Evolutionary conservation across 192 early-diverging fungal genomes (phyloP).

Genomic region (Backusella australiensis): DNA sequence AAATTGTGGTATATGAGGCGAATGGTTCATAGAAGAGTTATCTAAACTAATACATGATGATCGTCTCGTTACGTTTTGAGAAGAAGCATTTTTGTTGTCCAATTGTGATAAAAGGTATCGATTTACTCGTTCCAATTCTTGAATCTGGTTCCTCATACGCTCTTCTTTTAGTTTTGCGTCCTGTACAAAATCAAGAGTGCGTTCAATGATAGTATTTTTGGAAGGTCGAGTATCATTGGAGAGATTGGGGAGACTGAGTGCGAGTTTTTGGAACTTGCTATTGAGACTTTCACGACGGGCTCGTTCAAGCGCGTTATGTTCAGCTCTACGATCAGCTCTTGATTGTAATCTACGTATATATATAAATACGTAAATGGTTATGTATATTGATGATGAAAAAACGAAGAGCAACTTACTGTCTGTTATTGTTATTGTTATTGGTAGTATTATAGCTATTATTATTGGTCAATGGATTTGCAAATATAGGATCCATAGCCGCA

Average conservation of each 20-base stretch:
- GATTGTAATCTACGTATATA: neutral
- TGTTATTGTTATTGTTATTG: constrained; percentile 1
- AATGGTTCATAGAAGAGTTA: neutral
- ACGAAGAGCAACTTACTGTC: neutral
- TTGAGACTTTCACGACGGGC: constrained; percentile 78
- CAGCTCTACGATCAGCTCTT: constrained; percentile 51
- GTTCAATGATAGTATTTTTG: constrained; percentile 75
- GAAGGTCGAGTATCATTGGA: constrained; percentile 67
- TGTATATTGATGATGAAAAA: neutral
- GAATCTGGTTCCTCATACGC: constrained; percentile 20
- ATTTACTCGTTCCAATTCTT: constrained; percentile 14
- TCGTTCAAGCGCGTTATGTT: constrained; percentile 78
- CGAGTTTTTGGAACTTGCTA: constrained; percentile 76
- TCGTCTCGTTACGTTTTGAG: neutral
- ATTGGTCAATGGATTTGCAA: neutral
- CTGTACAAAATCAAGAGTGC: constrained; percentile 66
- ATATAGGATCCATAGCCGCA: neutral
- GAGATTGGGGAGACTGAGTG: constrained; percentile 69
- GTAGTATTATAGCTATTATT: neutral
- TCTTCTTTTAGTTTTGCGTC: constrained; percentile 20
- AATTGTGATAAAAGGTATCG: constrained; percentile 12
- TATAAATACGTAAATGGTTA: neutral
- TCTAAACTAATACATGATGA: neutral
- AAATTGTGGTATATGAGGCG: neutral
- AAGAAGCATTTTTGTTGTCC: neutral